phyloP scores from a whole-genome alignment of 805 yeast species.

The Blastobotrys terrestris region DNA sequence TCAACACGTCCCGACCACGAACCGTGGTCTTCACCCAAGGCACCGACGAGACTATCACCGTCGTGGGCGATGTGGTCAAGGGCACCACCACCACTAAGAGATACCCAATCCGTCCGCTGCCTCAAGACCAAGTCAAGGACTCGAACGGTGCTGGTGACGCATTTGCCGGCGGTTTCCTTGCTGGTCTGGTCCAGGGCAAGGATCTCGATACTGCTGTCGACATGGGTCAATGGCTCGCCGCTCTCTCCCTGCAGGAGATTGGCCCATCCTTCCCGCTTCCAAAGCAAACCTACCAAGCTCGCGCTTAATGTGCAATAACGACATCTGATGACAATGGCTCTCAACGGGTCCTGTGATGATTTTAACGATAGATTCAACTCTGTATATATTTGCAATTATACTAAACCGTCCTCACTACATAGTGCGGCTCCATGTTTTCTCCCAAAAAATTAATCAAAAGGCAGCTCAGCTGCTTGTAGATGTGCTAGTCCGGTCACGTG shows the following conservation, averaged over 20 bases:
- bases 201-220: conserved; percentile 54
- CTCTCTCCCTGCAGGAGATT: conserved; percentile 81
- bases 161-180: conserved; percentile 92
- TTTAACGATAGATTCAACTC: conserved; percentile 7
- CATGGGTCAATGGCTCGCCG: conserved; percentile 96
- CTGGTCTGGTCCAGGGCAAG: conserved; percentile 76
- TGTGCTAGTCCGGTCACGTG: too few relatives aligned
- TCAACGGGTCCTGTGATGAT: conserved; percentile 4
- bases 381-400: neutral
- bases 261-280: conserved; percentile 93
- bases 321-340: neutral
- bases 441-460: too few relatives aligned
- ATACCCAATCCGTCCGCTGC: conserved; percentile 69
- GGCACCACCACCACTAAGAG: conserved; percentile 42
- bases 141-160: conserved; percentile 99
- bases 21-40: conserved; percentile 95
- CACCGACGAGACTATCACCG: conserved; percentile 80
- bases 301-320: neutral
- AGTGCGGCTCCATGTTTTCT: too few relatives aligned
- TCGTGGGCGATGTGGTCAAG: conserved; percentile 42
- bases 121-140: conserved; percentile 64
- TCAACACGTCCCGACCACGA: conserved; percentile 61
- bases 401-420: too few relatives aligned
- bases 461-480: too few relatives aligned
- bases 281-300: conserved; percentile 30